Evolutionary conservation across 2,329 filamentous ascomycete species (phyloP).

Genomic region (Calonectria leucothoes): DNA sequence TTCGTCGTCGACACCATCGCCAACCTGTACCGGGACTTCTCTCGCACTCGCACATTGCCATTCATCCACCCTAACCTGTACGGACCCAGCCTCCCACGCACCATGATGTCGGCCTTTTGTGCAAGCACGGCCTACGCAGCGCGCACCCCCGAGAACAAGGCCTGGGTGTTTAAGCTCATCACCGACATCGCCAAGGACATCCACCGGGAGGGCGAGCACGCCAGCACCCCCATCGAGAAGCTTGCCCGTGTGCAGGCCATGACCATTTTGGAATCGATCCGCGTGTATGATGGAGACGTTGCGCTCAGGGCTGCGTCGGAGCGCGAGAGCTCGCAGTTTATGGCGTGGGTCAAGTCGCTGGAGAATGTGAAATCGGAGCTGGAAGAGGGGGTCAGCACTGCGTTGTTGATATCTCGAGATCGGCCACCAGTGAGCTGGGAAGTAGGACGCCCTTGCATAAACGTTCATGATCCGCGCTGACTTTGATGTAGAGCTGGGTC

Average conservation of each 20-base stretch:
- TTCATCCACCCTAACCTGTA: constrained; percentile 59
- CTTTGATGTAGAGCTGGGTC: constrained; percentile 49
- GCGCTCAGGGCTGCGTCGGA: constrained; percentile 54
- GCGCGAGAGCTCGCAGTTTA: constrained; percentile 49
- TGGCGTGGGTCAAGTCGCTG: constrained; percentile 52
- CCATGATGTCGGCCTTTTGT: constrained; percentile 54
- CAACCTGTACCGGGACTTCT: constrained; percentile 48
- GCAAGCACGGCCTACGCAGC: constrained; percentile 53
- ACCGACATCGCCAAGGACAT: constrained; percentile 52
- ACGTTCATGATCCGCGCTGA: constrained; percentile 3
- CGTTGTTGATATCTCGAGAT: constrained; percentile 39
- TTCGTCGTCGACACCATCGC: constrained; percentile 48
- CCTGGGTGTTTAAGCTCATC: constrained; percentile 53
- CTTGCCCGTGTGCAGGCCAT: constrained; percentile 58
- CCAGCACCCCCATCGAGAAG: constrained; percentile 49
- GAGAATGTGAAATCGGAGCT: constrained; percentile 48
- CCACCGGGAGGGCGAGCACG: constrained; percentile 48
- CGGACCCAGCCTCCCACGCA: constrained; percentile 50
- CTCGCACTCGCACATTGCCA: constrained; percentile 50
- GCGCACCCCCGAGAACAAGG: constrained; percentile 51
- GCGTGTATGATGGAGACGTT: constrained; percentile 58
- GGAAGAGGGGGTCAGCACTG: constrained; percentile 40
- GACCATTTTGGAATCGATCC: constrained; percentile 54
- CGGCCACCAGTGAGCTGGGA: constrained; percentile 56
- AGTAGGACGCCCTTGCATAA: constrained; percentile 35